Evolutionary conservation across 1,139 yeast species (phyloP), one percentile per base, ranked within the genome.

Genomic region (Yamadazyma triangularis): DNA sequence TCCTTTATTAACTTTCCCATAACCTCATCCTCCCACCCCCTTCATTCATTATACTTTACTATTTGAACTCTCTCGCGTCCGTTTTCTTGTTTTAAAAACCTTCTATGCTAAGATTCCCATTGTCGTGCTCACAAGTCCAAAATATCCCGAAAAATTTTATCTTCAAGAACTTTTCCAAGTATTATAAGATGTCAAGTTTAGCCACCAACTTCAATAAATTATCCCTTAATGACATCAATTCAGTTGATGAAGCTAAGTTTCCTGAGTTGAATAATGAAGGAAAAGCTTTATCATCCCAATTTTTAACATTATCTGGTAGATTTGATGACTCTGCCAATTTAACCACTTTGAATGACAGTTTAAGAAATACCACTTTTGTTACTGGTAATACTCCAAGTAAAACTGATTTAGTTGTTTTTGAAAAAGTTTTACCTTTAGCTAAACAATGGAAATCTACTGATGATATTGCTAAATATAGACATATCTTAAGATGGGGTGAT

Each of bases 401-500:
- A 30, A 73, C 77, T 11, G 98, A 91, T 54, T 72, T 79, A 28
- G 64, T 67, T 29, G 79, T 83, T 27, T 84, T 86, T 48, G 77
- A 79, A 33, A 67, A 76, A 25, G 79, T 78, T 20, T 64, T 75
- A 45, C 83, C 88, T 30, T 43, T 74, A 35, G 77, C 84, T 22
- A 60, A 67, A 36, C 60, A 67, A 38, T 76, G 87, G 75, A 58
- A 68, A 14, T 51, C 75, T 25, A 61, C 65, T 22, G 79, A 77
- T 26, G 77, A 79, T 36, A 45, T 73, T 38, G 73, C 76, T 31
- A 56, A 60, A 30, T 60, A 61, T 54, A 84, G 96, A 71, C 97
- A 89, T 59, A 69, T 88, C 40, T 64, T 87, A 41, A 82, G 97
- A 72, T 91, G 97, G 96, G 75, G 76, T 15, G 96, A 88, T 50